phyloP scores from a whole-genome alignment of 768 basidiomycete species.

The Lactarius hatsudake region DNA sequence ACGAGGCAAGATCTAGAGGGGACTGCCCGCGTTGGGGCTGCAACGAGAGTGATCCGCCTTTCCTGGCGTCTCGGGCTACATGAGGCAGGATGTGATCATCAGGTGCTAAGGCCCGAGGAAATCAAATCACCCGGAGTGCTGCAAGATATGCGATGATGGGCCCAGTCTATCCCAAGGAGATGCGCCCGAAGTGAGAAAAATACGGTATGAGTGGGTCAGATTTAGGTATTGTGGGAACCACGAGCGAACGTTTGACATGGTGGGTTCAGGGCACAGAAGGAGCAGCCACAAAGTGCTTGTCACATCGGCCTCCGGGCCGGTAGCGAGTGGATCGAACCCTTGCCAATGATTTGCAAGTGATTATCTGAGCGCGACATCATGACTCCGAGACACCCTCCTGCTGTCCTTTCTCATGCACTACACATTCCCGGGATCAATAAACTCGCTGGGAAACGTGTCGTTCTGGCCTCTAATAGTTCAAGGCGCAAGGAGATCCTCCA shows the following conservation, averaged over 20 bases:
- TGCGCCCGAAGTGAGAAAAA: neutral
- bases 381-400: constrained; percentile 12
- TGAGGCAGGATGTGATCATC: neutral
- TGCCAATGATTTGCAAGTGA: too few relatives aligned
- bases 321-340: neutral
- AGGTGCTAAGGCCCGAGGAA: neutral
- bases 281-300: neutral
- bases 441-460: constrained; percentile 69
- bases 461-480: constrained; percentile 86
- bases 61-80: neutral
- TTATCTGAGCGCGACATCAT: constrained; percentile 4
- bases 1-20: neutral
- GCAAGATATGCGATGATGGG: too few relatives aligned
- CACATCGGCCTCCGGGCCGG: neutral
- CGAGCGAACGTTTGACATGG: neutral
- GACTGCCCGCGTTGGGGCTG: neutral
- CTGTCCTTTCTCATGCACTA: constrained; percentile 62
- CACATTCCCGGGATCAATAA: constrained; percentile 59
- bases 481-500: constrained; percentile 80
- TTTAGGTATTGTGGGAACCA: neutral
- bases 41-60: neutral
- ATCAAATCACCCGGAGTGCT: neutral
- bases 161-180: neutral
- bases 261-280: neutral
- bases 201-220: neutral